Evolutionary conservation across 2,329 filamentous ascomycete species (phyloP), one percentile per base, ranked within the genome.

Genomic region (Elsinoe batatas): DNA sequence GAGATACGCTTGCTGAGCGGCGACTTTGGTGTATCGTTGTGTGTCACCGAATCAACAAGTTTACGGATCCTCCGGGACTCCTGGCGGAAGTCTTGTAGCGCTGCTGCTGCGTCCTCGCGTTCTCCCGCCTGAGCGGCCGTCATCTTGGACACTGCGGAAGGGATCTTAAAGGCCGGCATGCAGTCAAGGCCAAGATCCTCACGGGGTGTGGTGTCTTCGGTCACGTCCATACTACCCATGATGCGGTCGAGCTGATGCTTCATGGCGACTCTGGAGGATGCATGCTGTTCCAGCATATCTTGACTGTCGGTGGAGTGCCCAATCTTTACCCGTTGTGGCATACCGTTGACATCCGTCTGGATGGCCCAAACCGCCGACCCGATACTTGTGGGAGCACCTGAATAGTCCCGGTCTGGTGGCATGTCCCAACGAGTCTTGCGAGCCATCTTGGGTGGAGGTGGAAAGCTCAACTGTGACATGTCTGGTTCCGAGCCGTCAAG

Each of bases 381-480:
- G 8, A 7, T 30, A 8, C 26, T 30, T 30, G 26, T 30, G 26
- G 26, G 4, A 30, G 26, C 26, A 5, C 7, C 8, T 30, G 26
- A 8, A 30, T 30, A 8, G 3, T 30, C 36, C n/a, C n/a, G 36
- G 36, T 10, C n/a, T 18, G 36, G 36, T n/a, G 26, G 26, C 44
- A 49, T 35, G 26, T 49, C 44, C 26, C 26, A 49, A 10, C 44
- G 44, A 35, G 44, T 49, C 44, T 49, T 49, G 32, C 44, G 44
- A 15, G 44, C 17, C 26, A 49, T 33, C n/a, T 7, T 20, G 5
- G 44, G 44, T 15, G 44, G 26, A 8, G 44, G 26, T 33, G 18
- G 18, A 26, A 49, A 35, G 10, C 18, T 26, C 13, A 20, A 17
- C 44, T 49, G 44, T 5, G 18, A 30, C 12, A 49, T 15, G 3